Evolutionary conservation across 805 yeast species (phyloP).

Genomic region (Cyberlindnera xishuangbannaensis): DNA sequence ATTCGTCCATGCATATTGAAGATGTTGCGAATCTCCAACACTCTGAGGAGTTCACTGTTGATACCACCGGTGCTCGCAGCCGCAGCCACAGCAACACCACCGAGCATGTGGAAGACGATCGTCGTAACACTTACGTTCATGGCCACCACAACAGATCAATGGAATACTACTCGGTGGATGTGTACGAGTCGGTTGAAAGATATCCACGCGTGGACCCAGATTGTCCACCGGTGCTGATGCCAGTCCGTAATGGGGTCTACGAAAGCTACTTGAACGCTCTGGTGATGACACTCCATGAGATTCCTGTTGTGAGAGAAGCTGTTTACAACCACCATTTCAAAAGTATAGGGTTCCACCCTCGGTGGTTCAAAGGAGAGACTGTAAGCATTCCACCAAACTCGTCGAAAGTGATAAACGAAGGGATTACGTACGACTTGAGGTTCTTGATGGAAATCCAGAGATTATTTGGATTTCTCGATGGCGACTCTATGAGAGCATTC

Average conservation of each 20-base stretch:
- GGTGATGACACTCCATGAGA: slow-evolving; percentile 33
- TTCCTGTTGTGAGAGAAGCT: slow-evolving; percentile 29
- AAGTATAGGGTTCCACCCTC: slow-evolving; percentile 31
- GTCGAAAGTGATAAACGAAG: slow-evolving; percentile 15
- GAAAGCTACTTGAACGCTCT: slow-evolving; percentile 40
- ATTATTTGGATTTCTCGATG: slow-evolving; percentile 32
- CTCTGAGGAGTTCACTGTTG: too few relatives aligned
- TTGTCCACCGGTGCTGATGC: slow-evolving; percentile 31
- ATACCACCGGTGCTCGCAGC: too few relatives aligned
- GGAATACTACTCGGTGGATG: slow-evolving; percentile 2
- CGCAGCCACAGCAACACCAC: too few relatives aligned
- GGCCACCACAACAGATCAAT: neutral
- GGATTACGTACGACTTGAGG: slow-evolving; percentile 21
- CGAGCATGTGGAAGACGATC: neutral
- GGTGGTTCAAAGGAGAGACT: slow-evolving; percentile 34
- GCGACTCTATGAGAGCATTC: slow-evolving; percentile 32
- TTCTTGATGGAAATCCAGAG: slow-evolving; percentile 34
- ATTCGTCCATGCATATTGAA: too few relatives aligned
- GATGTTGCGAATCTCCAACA: too few relatives aligned
- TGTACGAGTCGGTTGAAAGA: slow-evolving; percentile 29
- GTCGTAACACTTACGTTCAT: neutral
- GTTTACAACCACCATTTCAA: slow-evolving; percentile 28
- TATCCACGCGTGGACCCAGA: slow-evolving; percentile 17
- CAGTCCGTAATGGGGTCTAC: slow-evolving; percentile 26
- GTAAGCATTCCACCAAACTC: slow-evolving; percentile 8